Evolutionary conservation across 2,329 filamentous ascomycete genomes (phyloP), one percentile per base, ranked within the genome.

Genomic region (Fusarium falciforme): DNA sequence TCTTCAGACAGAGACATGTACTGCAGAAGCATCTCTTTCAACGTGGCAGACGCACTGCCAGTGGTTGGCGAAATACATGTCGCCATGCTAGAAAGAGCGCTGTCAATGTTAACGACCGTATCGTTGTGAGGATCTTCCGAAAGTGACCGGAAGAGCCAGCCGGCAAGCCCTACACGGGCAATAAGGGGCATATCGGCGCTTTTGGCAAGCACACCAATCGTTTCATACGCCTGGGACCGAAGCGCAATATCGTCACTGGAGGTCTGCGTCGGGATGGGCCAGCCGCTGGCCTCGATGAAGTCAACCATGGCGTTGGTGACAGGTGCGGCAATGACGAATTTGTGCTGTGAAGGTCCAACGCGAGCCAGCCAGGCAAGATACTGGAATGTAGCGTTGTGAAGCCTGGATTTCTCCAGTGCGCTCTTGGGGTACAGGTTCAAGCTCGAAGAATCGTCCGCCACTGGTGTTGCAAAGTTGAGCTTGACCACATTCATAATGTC

Each of bases 311-410:
- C 89, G 10, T 88, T 83, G 20, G 97, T 90, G 4, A 97, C 87
- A 47, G 89, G 88, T 3, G 89, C 86, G 0, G 93, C 93, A 75
- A 97, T 91, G 10, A 87, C 83, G 63, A 96, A 89, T 60, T 90
- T 87, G 1, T 88, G 83, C 33, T 82, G 83, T 0, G 83, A 81
- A 1, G 91, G 88, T 9, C 92, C 93, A 76, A 94, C 91, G 35
- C 93, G 90, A 11, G 95, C 93, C 12, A 96, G 91, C 90, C 95
- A 98, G 61, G 94, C 93, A 65, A 97, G 90, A 76, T 96, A 97
- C 42, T 92, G 90, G 77, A 98, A 96, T 5, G 98, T 88, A 1
- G 95, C 94, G 54, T 91, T 92, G 74, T 95, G 90, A 11, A 98
- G 88, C 80, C 96, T 97, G 2, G 90, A 89, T 2, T 91, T 91